These are phyloP conservation scores for Aristolochia contorta DNA, from an alignment of 164 flowering plant species.

Conservation along the genomic window DNA sequence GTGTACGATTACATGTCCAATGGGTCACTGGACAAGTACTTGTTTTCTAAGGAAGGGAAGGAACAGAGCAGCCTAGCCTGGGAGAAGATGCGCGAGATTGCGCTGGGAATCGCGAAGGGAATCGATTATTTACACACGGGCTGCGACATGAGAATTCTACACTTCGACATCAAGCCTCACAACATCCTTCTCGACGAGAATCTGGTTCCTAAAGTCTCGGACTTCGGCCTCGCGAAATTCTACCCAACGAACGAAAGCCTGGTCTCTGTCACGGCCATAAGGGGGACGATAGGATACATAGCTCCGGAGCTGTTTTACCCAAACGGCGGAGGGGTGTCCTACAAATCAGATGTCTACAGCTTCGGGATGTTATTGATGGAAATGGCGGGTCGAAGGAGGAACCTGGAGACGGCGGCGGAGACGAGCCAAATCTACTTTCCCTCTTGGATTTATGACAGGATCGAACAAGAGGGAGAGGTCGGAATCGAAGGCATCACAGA, in stretches of 20 bases:
- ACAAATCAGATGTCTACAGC: constrained; percentile 4
- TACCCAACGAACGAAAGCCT: constrained; percentile 1
- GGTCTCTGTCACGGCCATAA: background rate
- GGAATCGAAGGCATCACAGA: background rate
- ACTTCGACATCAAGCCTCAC: background rate
- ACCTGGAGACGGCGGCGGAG: no score
- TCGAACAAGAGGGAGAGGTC: background rate
- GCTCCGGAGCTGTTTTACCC: constrained; percentile 4
- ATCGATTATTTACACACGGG: constrained; percentile 3
- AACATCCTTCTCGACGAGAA: constrained; percentile 6
- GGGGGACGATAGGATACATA: constrained; percentile 2
- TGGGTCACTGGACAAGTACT: constrained; percentile 9
- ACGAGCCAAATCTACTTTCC: no score
- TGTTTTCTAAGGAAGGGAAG: no score
- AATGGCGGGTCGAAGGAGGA: no score
- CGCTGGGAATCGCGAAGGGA: constrained; percentile 2
- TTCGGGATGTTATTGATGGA: constrained; percentile 1
- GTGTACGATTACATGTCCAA: constrained; percentile 6
- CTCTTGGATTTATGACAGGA: no score
- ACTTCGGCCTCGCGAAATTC: constrained; percentile 6
- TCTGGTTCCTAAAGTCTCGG: constrained; percentile 1
- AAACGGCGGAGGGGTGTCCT: background rate
- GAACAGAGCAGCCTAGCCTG: background rate
- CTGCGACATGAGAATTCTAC: constrained; percentile 1
- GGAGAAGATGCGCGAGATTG: background rate